phyloP scores from a whole-genome alignment of 176 grass and related monocot genomes.

The Hsuehochloa calcarea region DNA sequence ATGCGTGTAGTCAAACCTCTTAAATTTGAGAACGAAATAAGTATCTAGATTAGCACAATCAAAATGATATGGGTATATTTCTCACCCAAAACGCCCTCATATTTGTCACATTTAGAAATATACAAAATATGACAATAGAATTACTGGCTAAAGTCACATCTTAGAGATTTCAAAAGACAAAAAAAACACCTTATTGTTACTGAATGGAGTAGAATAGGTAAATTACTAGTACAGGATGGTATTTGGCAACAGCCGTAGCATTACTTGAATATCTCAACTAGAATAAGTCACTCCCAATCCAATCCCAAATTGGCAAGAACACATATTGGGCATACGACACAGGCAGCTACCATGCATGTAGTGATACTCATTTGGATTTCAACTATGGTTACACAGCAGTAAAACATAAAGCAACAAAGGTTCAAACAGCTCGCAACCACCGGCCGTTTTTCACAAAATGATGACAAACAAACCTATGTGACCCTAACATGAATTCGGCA shows the following conservation, averaged over 20 bases:
- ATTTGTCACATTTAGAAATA: neutral
- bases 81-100: neutral
- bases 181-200: neutral
- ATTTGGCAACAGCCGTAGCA: neutral
- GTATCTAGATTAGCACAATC: neutral
- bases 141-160: neutral
- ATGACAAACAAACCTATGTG: neutral
- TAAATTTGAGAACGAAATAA: neutral
- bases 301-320: neutral
- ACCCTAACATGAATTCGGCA: neutral
- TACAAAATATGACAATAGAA: neutral
- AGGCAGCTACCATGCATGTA: neutral
- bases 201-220: neutral
- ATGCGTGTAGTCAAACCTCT: neutral
- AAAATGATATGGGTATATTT: constrained; percentile 12
- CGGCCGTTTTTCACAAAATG: neutral
- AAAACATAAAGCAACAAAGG: neutral
- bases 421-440: neutral
- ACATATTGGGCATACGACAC: neutral
- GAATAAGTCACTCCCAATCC: neutral
- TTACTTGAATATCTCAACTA: neutral
- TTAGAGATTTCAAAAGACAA: neutral
- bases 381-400: neutral
- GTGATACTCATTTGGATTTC: neutral
- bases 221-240: neutral